phyloP scores from a whole-genome alignment of 2,329 filamentous ascomycete species.

The Pseudocercospora musae region DNA sequence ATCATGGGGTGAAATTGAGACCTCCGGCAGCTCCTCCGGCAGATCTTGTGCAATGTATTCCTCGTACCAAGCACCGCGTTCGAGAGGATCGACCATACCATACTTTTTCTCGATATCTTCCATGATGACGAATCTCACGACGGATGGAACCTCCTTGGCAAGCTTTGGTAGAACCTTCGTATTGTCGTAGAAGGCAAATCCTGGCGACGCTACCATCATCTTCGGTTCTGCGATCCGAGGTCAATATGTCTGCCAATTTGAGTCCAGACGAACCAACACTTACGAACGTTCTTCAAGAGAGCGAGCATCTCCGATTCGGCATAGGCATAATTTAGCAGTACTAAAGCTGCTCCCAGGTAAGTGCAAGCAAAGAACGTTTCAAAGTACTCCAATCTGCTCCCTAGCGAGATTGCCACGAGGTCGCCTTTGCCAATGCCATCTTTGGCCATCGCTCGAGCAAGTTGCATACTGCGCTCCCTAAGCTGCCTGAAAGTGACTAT shows the following conservation, averaged over 20 bases:
- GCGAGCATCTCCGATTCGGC: slow-evolving; percentile 66
- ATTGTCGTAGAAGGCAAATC: slow-evolving; percentile 61
- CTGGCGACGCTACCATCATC: slow-evolving; percentile 64
- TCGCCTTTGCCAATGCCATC: slow-evolving; percentile 30
- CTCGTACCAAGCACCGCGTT: slow-evolving; percentile 24
- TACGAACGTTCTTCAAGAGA: slow-evolving; percentile 63
- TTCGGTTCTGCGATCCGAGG: slow-evolving; percentile 54
- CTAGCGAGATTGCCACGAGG: slow-evolving; percentile 31
- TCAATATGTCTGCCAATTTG: not conserved
- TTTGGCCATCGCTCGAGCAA: slow-evolving; percentile 29
- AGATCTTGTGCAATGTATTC: slow-evolving; percentile 24
- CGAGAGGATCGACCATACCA: slow-evolving; percentile 13
- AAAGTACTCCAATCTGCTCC: slow-evolving; percentile 32
- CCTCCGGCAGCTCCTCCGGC: slow-evolving; percentile 20
- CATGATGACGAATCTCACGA: slow-evolving; percentile 56
- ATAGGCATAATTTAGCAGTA: slow-evolving; percentile 74
- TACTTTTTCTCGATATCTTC: slow-evolving; percentile 30
- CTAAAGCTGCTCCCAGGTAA: slow-evolving; percentile 43
- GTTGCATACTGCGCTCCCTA: slow-evolving; percentile 26
- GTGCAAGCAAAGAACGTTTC: slow-evolving; percentile 37
- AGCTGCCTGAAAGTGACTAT: slow-evolving; percentile 26
- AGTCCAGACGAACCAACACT: slow-evolving; percentile 17
- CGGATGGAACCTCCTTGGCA: slow-evolving; percentile 40
- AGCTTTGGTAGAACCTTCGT: slow-evolving; percentile 51
- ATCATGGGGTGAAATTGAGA: slow-evolving; percentile 28